A percentile compares a stretch with the other conserved stretches of the same genome.
These are phyloP conservation scores for Aspergillus affinis DNA, from an alignment of 495 filamentous ascomycete species.

Conservation along the genomic window DNA sequence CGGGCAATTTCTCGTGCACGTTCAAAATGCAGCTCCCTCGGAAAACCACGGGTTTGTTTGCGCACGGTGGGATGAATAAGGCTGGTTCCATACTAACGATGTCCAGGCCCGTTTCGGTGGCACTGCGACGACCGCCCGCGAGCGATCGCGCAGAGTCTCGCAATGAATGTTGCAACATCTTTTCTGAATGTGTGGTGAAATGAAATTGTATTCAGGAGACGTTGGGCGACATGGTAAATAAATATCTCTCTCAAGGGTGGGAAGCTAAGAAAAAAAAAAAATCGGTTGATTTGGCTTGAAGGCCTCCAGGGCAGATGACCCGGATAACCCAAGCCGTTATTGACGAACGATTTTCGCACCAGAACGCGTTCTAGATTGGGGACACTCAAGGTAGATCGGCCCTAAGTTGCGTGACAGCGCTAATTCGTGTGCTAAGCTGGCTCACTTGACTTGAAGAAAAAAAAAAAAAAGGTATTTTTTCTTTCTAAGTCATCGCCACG, in stretches of 20 bases:
- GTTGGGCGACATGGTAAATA: not conserved
- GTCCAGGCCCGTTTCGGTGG: slow-evolving; percentile 4
- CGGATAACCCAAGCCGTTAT: not conserved
- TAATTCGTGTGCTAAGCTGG: not conserved
- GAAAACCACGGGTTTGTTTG: slow-evolving; percentile 16
- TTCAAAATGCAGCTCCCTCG: slow-evolving; percentile 13
- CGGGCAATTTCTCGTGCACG: slow-evolving; percentile 5
- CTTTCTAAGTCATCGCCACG: not conserved
- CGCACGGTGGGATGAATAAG: slow-evolving; percentile 12
- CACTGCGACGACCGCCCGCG: not conserved
- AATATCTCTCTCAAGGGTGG: not conserved
- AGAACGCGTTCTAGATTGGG: not conserved
- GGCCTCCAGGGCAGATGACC: not conserved
- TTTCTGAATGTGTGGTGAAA: not conserved
- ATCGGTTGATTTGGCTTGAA: too few relatives aligned
- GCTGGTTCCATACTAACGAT: slow-evolving; percentile 13
- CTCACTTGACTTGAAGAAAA: not conserved
- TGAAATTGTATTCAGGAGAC: not conserved
- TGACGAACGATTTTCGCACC: not conserved
- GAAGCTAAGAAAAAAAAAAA: too few relatives aligned
- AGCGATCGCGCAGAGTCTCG: not conserved
- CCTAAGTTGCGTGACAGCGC: not conserved
- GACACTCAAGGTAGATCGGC: not conserved
- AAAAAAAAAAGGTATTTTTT: not conserved
- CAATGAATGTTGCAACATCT: not conserved